Percentiles rank a stretch among this genome's conserved stretches.
These are phyloP conservation scores for Microcyclospora pomicola DNA, from an alignment of 2,329 filamentous ascomycete species.

Conservation along the genomic window DNA sequence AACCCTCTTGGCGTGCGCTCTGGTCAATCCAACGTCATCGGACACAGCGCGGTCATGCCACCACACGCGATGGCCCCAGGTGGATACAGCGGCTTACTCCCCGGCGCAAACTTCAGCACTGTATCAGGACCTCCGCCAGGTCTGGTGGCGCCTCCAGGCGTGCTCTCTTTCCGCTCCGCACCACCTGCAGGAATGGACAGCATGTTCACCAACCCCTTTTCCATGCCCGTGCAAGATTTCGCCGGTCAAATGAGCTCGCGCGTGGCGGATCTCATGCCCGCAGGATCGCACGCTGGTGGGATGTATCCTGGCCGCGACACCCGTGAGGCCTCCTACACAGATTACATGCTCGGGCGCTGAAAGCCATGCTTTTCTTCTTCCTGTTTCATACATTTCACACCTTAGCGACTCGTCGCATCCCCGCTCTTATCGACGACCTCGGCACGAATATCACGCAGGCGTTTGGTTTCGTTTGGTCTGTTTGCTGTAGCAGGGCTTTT, in stretches of 20 bases:
- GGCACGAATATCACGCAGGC: too few relatives aligned
- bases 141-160: conserved; percentile 52
- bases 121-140: conserved; percentile 60
- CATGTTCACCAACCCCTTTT: conserved; percentile 19
- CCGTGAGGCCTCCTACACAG: neutral
- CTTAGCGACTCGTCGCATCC: too few relatives aligned
- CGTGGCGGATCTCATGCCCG: neutral
- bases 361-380: neutral
- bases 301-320: neutral
- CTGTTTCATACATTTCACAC: neutral
- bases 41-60: conserved; percentile 35
- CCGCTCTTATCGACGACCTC: too few relatives aligned
- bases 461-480: too few relatives aligned
- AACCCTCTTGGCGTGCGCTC: conserved; percentile 88
- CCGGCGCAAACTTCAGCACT: conserved; percentile 50
- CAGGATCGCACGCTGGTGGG: neutral
- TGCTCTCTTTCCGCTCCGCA: conserved; percentile 9
- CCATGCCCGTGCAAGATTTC: conserved; percentile 9
- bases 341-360: neutral
- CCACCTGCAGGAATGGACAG: conserved; percentile 12
- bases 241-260: conserved; percentile 12
- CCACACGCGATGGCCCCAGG: conserved; percentile 41
- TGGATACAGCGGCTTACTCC: conserved; percentile 42
- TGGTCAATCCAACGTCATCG: conserved; percentile 47
- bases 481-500: too few relatives aligned